Evolutionary conservation across 805 yeast species (phyloP), one percentile per base, ranked within the genome.

Genomic region (Middelhovenomyces tepae): DNA sequence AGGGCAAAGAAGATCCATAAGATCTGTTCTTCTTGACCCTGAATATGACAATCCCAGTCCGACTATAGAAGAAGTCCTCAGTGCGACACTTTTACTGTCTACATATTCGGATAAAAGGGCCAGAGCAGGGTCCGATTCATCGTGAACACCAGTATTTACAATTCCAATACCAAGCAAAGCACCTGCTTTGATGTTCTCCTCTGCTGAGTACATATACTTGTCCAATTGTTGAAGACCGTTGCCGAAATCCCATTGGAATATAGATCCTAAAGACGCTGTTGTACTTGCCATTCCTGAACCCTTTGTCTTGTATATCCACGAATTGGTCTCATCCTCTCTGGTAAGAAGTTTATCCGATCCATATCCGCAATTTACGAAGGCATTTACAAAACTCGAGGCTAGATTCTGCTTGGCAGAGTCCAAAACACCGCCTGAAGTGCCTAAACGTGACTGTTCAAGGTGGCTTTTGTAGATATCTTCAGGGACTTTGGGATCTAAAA

Each of bases 41-140:
- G 97, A 89, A 59, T 83, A 91, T 1, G 97, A 89, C 46, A 91
- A 71, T 30, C 97, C 96, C 36, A 91, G 67, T 44, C 98, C 97
- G 36, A 81, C 71, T 29, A 91, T 80, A 4, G 97, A 84, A 5
- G 95, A 72, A 4, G 86, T 67, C 40, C 83, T 77, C 11, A 15
- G 17, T 33, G 72, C 61, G 39, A 70, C 66, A 44, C 74, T 75
- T 6, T 75, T 58, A 46, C 75, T 81, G 31, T 71, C 67, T 18
- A 83, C 78, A 50, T 81, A 83, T 43, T 89, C 97, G 6, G 53
- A 85, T 43, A 91, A 69, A 45, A 91, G 62, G 18, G 94, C 76
- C 40, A 84, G 67, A 5, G 96, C 89, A 1, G 96, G 89, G 44
- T 86, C 97, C 27, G 87, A 84, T 42, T 89, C 98, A 54, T 89